These are phyloP conservation scores for Heterobasidion parviporum DNA, from an alignment of 1,284 basidiomycete genomes.

Conservation along the genomic window DNA sequence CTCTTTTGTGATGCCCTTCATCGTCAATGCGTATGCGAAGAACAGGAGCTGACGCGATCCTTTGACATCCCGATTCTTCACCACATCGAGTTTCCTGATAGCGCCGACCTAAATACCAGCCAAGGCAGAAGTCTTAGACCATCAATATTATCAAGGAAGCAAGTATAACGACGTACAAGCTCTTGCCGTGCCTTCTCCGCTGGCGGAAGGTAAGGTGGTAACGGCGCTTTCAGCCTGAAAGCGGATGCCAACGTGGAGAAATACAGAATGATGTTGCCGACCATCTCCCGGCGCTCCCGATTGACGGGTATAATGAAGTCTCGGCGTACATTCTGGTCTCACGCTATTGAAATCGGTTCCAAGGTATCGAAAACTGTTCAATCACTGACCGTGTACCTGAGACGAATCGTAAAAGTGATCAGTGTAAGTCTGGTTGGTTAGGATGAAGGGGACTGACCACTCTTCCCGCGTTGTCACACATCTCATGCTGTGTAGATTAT, in stretches of 20 bases:
- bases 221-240: slow-evolving; percentile 82
- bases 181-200: slow-evolving; percentile 76
- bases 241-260: slow-evolving; percentile 85
- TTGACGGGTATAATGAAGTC: slow-evolving; percentile 91
- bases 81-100: slow-evolving; percentile 78
- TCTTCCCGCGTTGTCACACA: slow-evolving; percentile 91
- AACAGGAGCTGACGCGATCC: slow-evolving; percentile 82
- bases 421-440: background rate
- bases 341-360: background rate
- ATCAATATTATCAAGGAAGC: background rate
- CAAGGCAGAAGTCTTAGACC: background rate
- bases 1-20: slow-evolving; percentile 87
- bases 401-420: background rate
- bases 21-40: slow-evolving; percentile 90
- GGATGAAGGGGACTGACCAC: slow-evolving; percentile 51
- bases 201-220: slow-evolving; percentile 93
- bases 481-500: slow-evolving; percentile 89
- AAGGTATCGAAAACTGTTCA: slow-evolving; percentile 4
- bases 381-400: slow-evolving; percentile 52
- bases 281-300: slow-evolving; percentile 82
- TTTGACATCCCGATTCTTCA: slow-evolving; percentile 66
- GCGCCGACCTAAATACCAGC: slow-evolving; percentile 51
- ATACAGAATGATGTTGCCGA: slow-evolving; percentile 88
- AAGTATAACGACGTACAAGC: slow-evolving; percentile 41
- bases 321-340: slow-evolving; percentile 55